Evolutionary conservation across 1,139 yeast species (phyloP).

Genomic region (Diutina catenulata): DNA sequence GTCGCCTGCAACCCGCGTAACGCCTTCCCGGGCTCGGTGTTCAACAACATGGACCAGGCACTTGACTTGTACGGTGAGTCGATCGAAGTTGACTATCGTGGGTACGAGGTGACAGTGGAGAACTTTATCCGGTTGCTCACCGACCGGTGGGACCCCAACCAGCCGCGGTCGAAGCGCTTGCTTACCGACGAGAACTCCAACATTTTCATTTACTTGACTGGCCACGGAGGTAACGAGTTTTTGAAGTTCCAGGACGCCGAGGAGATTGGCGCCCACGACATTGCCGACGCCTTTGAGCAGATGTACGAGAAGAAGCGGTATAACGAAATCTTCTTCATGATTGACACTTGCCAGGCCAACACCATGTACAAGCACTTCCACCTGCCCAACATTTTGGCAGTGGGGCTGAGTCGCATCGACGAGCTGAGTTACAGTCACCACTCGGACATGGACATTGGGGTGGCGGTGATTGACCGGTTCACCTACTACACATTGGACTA

Average conservation of each 20-base stretch:
- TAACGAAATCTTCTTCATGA: conserved; percentile 93
- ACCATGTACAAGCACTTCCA: conserved; percentile 91
- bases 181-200: conserved; percentile 90
- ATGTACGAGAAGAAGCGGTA: conserved; percentile 94
- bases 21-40: conserved; percentile 92
- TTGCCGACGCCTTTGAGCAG: conserved; percentile 95
- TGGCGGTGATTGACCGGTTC: conserved; percentile 93
- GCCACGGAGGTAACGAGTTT: conserved; percentile 98
- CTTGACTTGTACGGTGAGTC: conserved; percentile 88
- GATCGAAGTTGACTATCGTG: conserved; percentile 93
- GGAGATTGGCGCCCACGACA: conserved; percentile 88
- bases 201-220: conserved; percentile 89
- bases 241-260: conserved; percentile 97
- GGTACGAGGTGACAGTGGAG: conserved; percentile 96
- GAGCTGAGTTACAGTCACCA: conserved; percentile 94
- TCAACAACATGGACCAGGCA: conserved; percentile 89
- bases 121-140: conserved; percentile 82
- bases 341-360: conserved; percentile 97
- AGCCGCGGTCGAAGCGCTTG: conserved; percentile 83
- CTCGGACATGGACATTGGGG: conserved; percentile 92
- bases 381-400: conserved; percentile 86
- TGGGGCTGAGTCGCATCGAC: conserved; percentile 83
- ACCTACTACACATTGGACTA: conserved; percentile 87
- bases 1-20: conserved; percentile 95
- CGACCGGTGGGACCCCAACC: conserved; percentile 90